A percentile compares a stretch with the other conserved stretches of the same genome.
phyloP scores from a whole-genome alignment of 805 yeast genomes.

The Tetrapisispora taiwanensis region DNA sequence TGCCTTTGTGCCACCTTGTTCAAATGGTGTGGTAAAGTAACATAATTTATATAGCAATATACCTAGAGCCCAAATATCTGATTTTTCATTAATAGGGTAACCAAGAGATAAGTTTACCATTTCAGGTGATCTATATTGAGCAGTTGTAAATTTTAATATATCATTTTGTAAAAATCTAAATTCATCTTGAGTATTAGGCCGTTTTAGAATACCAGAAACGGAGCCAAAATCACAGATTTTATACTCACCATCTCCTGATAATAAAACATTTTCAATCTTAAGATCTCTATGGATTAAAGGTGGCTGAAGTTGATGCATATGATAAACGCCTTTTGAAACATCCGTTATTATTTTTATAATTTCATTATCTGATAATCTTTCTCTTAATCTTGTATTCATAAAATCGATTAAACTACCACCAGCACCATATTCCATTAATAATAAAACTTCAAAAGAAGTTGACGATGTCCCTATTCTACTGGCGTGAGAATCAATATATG shows the following conservation, averaged over 20 bases:
- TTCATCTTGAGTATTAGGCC: slow-evolving; percentile 55
- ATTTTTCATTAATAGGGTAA: slow-evolving; percentile 67
- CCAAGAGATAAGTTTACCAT: slow-evolving; percentile 66
- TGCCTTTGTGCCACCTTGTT: slow-evolving; percentile 50
- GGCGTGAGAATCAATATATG: slow-evolving; percentile 93
- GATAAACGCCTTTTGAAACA: slow-evolving; percentile 61
- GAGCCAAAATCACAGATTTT: slow-evolving; percentile 81
- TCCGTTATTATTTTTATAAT: slow-evolving; percentile 59
- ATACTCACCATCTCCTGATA: slow-evolving; percentile 46
- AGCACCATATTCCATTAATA: slow-evolving; percentile 72
- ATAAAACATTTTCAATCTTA: slow-evolving; percentile 70
- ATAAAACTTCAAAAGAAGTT: slow-evolving; percentile 65
- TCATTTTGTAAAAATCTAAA: slow-evolving; percentile 52
- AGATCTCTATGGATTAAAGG: slow-evolving; percentile 72
- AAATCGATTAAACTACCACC: slow-evolving; percentile 68
- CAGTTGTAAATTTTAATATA: slow-evolving; percentile 69
- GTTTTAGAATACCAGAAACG: slow-evolving; percentile 53
- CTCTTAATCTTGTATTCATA: slow-evolving; percentile 61
- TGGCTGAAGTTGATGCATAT: slow-evolving; percentile 64
- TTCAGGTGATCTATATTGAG: slow-evolving; percentile 78
- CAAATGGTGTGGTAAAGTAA: slow-evolving; percentile 78
- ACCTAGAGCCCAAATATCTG: slow-evolving; percentile 82
- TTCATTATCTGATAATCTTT: slow-evolving; percentile 59
- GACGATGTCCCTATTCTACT: slow-evolving; percentile 45
- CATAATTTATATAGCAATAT: slow-evolving; percentile 67